Conservation (phyloP, 345 rosid genomes). For the Eucalyptus albens region DNA sequence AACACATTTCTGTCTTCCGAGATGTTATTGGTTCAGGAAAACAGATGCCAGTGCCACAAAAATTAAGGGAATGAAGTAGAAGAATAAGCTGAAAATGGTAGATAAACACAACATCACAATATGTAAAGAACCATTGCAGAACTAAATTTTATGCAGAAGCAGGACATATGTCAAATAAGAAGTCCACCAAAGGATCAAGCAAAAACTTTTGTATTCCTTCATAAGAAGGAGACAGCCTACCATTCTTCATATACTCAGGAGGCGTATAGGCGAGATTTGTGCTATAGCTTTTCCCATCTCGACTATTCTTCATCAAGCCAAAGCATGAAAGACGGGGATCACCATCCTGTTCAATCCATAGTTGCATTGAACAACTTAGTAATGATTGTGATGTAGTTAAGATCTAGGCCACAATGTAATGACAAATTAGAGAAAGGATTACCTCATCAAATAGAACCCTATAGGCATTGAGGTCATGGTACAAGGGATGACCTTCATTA, state of each 20-base stretch:
- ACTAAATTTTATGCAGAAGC: neutral
- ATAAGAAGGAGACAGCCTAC: slow-evolving; percentile 10
- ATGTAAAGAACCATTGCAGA: neutral
- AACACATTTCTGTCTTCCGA: neutral
- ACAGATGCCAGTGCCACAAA: neutral
- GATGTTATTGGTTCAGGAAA: neutral
- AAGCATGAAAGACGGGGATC: slow-evolving; percentile 98
- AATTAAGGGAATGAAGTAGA: neutral
- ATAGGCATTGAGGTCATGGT: slow-evolving; percentile 95
- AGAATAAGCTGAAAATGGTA: neutral
- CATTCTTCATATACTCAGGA: slow-evolving; percentile 89
- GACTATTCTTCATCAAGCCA: slow-evolving; percentile 92
- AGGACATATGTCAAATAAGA: neutral
- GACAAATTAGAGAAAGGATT: neutral
- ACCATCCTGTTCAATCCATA: slow-evolving; percentile 55
- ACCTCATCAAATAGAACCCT: slow-evolving; percentile 99
- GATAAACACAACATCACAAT: neutral
- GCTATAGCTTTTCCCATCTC: slow-evolving; percentile 94
- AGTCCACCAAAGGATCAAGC: neutral
- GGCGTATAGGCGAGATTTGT: slow-evolving; percentile 94
- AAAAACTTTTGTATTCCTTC: neutral
- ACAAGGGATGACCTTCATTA: slow-evolving; percentile 64
- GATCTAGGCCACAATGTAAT: neutral
- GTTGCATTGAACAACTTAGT: neutral
- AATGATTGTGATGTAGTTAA: neutral